phyloP scores from a whole-genome alignment of 768 basidiomycete species.

The Amanita inopinata region DNA sequence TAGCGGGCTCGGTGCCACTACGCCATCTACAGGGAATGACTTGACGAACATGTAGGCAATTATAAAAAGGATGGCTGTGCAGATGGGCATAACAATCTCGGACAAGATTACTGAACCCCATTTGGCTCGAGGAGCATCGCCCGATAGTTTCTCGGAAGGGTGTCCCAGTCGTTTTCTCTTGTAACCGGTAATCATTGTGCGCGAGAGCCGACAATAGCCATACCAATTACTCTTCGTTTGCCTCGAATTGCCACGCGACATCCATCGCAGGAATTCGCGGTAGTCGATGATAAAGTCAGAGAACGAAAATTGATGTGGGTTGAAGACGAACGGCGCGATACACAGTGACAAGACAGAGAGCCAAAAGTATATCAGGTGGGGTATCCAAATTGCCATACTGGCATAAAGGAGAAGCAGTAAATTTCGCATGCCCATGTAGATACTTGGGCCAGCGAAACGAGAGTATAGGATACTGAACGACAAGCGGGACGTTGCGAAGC shows the following conservation, averaged over 20 bases:
- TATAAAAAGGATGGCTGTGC: slow-evolving; percentile 66
- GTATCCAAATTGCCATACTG: slow-evolving; percentile 87
- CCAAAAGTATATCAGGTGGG: slow-evolving; percentile 98
- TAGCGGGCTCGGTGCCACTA: slow-evolving; percentile 68
- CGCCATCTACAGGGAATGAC: slow-evolving; percentile 68
- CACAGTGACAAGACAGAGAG: slow-evolving; percentile 90
- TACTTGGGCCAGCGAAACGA: slow-evolving; percentile 97
- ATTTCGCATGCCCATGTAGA: slow-evolving; percentile 97
- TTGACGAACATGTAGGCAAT: slow-evolving; percentile 90
- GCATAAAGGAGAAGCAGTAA: slow-evolving; percentile 84
- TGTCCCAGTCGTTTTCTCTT: slow-evolving; percentile 98
- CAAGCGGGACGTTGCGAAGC: slow-evolving; percentile 94
- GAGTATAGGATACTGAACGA: slow-evolving; percentile 97
- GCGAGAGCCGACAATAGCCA: slow-evolving; percentile 93
- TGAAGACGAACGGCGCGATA: slow-evolving; percentile 97
- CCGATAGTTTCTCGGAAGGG: slow-evolving; percentile 94
- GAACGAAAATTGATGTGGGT: slow-evolving; percentile 99
- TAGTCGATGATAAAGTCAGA: slow-evolving; percentile 98
- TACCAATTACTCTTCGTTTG: slow-evolving; percentile 98
- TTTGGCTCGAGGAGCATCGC: slow-evolving; percentile 85
- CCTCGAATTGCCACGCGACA: slow-evolving; percentile 96
- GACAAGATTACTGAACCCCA: slow-evolving; percentile 80
- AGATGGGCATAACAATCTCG: slow-evolving; percentile 77
- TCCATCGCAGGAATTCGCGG: slow-evolving; percentile 97
- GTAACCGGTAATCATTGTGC: slow-evolving; percentile 97